Base-by-base conservation (phyloP, 805 yeast genomes). In the Starmerella gropengiesseri region DNA sequence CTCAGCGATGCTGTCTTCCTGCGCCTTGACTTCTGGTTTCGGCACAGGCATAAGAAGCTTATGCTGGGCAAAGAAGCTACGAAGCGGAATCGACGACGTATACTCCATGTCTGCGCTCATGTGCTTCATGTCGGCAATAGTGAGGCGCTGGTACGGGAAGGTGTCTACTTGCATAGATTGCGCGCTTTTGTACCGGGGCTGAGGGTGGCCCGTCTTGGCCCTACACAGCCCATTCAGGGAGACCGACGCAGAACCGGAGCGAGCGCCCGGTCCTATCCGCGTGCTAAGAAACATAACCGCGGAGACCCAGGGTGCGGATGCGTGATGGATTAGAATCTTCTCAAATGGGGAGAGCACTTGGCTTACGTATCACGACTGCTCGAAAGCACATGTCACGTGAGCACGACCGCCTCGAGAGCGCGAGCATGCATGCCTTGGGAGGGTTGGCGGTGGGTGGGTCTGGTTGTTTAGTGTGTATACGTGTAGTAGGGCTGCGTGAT, bases 31-130 rank as follows among this genome's bases (percentile, higher is more conserved):
- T 4, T 37, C 32, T 6, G 53, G 50, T 26, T 37, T 29, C 17
- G 51, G 58, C 42, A 66, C 61, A 11, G 70, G 68, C 46, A 69
- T 51, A 29, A 70, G 53, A 2, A 74, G 74, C 27, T 67, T 61
- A 49, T 67, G 67, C 12, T 72, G 70, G 11, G 73, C 70, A 50
- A 68, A 66, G 29, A 70, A 54, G 2, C 71, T 67, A 32, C 66
- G 69, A 18, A 53, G 48, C 20, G 60, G 56, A 17, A 58, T 52
- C n/a, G 38, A 5, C 5, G 47, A 29, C 7, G 55, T 43, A 43
- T 45, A 40, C 33, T 47, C 54, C 42, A 51, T 45, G 41, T 43
- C 46, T 21, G 54, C 56, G 37, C 49, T 49, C 55, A 51, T 48
- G 29, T 44, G 49, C 29, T 45, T 47, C 23, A 45, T 43, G 45